Conservation (phyloP, 2,329 filamentous ascomycete genomes). For the Tolypocladium cylindrosporum region DNA sequence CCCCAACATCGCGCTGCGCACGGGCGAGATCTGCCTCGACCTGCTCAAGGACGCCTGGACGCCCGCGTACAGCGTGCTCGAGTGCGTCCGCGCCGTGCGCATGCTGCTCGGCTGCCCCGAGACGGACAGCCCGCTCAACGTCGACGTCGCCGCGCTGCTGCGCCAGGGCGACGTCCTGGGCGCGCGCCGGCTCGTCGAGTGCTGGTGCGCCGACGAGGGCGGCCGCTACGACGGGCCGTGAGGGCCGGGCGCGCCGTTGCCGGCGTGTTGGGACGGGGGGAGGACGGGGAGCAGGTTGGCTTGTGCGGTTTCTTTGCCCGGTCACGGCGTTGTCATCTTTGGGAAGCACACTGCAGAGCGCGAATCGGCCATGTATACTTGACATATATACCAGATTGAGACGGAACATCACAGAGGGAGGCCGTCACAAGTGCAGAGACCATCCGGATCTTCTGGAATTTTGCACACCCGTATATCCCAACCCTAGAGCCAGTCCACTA, state of each 20-base stretch:
- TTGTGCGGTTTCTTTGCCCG: neutral
- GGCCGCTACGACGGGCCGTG: constrained; percentile 26
- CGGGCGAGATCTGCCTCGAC: constrained; percentile 90
- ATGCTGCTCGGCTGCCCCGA: constrained; percentile 56
- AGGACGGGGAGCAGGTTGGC: neutral
- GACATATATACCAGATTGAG: neutral
- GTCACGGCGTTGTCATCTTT: neutral
- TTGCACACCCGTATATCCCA: neutral
- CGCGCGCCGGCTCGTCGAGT: constrained; percentile 60
- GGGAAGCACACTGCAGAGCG: neutral
- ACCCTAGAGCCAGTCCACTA: neutral
- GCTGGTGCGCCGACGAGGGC: constrained; percentile 44
- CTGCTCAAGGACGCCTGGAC: constrained; percentile 74
- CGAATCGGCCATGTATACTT: neutral
- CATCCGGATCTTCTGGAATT: neutral
- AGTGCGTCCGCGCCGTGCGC: constrained; percentile 62
- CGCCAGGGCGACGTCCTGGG: constrained; percentile 58
- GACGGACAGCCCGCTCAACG: constrained; percentile 66
- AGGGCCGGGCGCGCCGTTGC: neutral
- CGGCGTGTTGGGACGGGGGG: neutral
- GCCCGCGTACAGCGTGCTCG: constrained; percentile 71
- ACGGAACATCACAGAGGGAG: neutral
- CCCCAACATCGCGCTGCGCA: constrained; percentile 61
- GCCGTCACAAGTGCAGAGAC: neutral
- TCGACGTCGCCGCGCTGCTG: constrained; percentile 65